Evolutionary conservation across 768 basidiomycete genomes (phyloP).

Genomic region (Gelatoporia subvermispora): DNA sequence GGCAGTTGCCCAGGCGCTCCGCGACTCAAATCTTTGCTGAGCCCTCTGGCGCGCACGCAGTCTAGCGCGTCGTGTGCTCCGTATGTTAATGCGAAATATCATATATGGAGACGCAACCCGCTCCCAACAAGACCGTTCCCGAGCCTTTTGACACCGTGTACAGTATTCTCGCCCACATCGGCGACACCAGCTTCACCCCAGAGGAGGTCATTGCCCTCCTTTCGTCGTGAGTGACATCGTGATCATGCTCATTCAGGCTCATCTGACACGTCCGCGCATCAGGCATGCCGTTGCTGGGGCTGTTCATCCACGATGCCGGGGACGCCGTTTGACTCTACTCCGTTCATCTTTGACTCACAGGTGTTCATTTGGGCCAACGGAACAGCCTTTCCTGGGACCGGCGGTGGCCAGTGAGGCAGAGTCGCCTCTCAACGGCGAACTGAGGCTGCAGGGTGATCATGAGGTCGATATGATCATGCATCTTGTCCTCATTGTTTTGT

Average conservation of each 20-base stretch:
- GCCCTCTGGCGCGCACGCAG: conserved; percentile 13
- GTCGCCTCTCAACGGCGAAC: conserved; percentile 26
- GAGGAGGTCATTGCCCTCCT: conserved; percentile 32
- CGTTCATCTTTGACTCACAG: conserved; percentile 38
- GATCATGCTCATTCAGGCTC: neutral
- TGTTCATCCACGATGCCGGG: conserved; percentile 20
- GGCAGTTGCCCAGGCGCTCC: conserved; percentile 35
- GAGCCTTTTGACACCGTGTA: conserved; percentile 18
- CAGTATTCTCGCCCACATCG: conserved; percentile 25
- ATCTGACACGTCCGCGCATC: neutral
- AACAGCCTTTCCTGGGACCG: conserved; percentile 34
- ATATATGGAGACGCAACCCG: conserved; percentile 6
- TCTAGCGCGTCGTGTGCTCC: neutral
- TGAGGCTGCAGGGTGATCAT: conserved; percentile 28
- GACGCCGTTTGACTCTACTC: conserved; percentile 44
- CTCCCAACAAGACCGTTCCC: conserved; percentile 12
- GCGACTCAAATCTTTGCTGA: conserved; percentile 29
- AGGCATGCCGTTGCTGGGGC: conserved; percentile 14
- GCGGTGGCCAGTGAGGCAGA: conserved; percentile 18
- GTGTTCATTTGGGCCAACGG: conserved; percentile 42
- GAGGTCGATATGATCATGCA: conserved; percentile 24
- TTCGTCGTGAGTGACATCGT: conserved; percentile 21
- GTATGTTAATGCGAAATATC: neutral
- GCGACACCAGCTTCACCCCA: conserved; percentile 29
- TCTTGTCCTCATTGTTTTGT: conserved; percentile 25